Conservation (phyloP, 345 rosid species). For the Fremontodendron californicum region DNA sequence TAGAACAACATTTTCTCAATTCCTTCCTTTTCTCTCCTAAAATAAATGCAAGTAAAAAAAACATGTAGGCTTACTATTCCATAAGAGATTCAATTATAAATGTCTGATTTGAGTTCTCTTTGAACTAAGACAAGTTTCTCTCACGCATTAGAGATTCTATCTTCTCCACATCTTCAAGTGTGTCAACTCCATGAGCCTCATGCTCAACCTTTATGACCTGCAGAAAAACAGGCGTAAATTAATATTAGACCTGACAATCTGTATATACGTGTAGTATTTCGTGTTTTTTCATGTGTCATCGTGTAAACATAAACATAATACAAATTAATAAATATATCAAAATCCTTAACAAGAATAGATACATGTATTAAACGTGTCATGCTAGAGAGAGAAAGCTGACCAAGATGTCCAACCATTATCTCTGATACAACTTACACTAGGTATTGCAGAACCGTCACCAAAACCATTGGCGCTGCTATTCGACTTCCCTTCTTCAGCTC, state of each 20-base stretch:
- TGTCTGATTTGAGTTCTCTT: neutral
- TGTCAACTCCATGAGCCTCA: slow-evolving; percentile 89
- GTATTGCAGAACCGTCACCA: neutral
- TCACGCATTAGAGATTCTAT: slow-evolving; percentile 78
- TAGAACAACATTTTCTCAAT: neutral
- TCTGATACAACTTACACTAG: neutral
- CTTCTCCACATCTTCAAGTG: slow-evolving; percentile 77
- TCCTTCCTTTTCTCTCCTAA: neutral
- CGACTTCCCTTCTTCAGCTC: slow-evolving; percentile 4
- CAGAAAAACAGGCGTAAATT: neutral
- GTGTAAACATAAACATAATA: too few relatives aligned
- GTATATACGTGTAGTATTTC: neutral
- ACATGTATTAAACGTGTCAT: too few relatives aligned
- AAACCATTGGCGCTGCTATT: neutral
- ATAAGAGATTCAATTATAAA: neutral
- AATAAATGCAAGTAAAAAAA: neutral
- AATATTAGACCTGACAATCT: neutral
- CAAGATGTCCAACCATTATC: slow-evolving; percentile 6
- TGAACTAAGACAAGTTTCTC: slow-evolving; percentile 48
- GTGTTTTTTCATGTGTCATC: too few relatives aligned
- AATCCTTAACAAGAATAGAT: too few relatives aligned
- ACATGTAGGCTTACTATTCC: neutral
- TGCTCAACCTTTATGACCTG: slow-evolving; percentile 93
- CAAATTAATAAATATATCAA: too few relatives aligned
- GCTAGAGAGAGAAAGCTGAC: slow-evolving; percentile 1